A percentile compares a stretch with the other conserved stretches of the same genome.
Conservation (phyloP, 768 basidiomycete genomes). For the Hypholoma fasciculare region DNA sequence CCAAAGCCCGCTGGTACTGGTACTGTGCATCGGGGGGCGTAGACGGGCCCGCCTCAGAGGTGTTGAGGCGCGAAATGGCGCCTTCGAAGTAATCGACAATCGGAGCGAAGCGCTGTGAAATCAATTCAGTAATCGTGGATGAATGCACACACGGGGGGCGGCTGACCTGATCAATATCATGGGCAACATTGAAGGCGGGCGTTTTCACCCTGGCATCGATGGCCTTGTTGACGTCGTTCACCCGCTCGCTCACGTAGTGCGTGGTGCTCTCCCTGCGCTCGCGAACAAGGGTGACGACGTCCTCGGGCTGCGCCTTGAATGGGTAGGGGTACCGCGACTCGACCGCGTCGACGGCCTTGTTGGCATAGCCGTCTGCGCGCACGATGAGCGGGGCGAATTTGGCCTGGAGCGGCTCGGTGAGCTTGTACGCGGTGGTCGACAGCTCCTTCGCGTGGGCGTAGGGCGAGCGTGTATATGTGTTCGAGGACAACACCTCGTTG, state of each 20-base stretch:
- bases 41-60: slow-evolving; percentile 45
- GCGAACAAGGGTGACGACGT: slow-evolving; percentile 61
- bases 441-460: slow-evolving; percentile 67
- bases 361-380: slow-evolving; percentile 64
- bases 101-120: slow-evolving; percentile 63
- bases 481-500: slow-evolving; percentile 57
- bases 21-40: slow-evolving; percentile 58
- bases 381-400: slow-evolving; percentile 66
- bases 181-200: slow-evolving; percentile 61
- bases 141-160: slow-evolving; percentile 8
- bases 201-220: slow-evolving; percentile 66
- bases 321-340: slow-evolving; percentile 75
- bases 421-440: slow-evolving; percentile 57
- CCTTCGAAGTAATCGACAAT: slow-evolving; percentile 71
- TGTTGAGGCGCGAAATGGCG: slow-evolving; percentile 49
- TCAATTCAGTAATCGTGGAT: not conserved
- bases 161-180: slow-evolving; percentile 72
- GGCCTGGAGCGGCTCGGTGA: slow-evolving; percentile 64
- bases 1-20: slow-evolving; percentile 76
- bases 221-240: slow-evolving; percentile 51
- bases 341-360: slow-evolving; percentile 74
- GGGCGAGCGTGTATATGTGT: slow-evolving; percentile 61
- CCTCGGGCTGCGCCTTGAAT: slow-evolving; percentile 73
- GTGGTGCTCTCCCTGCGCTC: slow-evolving; percentile 55
- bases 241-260: slow-evolving; percentile 36